Base-by-base conservation (phyloP, 495 filamentous ascomycete species). In the Hypoxylon cercidicola region DNA sequence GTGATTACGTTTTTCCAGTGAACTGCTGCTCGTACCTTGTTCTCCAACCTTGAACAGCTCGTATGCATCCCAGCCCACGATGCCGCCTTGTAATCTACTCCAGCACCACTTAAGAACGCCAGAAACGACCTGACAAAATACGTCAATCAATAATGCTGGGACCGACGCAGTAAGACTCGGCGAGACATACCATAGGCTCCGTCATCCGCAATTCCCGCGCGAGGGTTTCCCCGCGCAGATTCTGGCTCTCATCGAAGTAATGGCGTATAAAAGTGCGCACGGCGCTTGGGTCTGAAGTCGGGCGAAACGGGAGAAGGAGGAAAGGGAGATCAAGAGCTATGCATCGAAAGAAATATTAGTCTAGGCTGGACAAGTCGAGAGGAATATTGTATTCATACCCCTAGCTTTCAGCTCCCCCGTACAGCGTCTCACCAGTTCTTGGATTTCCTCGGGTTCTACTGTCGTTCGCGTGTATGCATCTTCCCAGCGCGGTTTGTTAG, bases 91-190 rank as follows among this genome's bases (percentile, higher is more conserved):
- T 35, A 99, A 80, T 82, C 95, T 85, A 76, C 92, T 93, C 95
- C 95, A 99, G 75, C 95, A 97, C 95, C 95, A 99, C 82, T 98
- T 99, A 65, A 97, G 79, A 28, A 97, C 92, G 71, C 93, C 93
- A 65, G 91, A 93, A 44, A 99, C 82, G 54, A 97, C 93, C 93
- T 97, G 68, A 34, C 46, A 28, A 35, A 7, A 54, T 56, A 52
- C 75, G 13, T 15, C 68, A 68, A 54, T 51, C 39, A 48, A 13
- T 5, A 19, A n/a, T 44, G 21, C 30, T 15, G 35, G 35, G 8
- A 55, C 37, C 13, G 16, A 54, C 52, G 47, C 43, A 48, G 32
- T 32, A 53, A 12, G n/a, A 28, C 55, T 3, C 12, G 41, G 39
- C 43, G 23, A 44, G 41, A 69, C 82, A 63, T 79, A 97, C 94